A percentile compares a stretch with the other conserved stretches of the same genome.
These are phyloP conservation scores for Fusarium torreyae DNA, from an alignment of 2,329 filamentous ascomycete genomes.

Conservation along the genomic window DNA sequence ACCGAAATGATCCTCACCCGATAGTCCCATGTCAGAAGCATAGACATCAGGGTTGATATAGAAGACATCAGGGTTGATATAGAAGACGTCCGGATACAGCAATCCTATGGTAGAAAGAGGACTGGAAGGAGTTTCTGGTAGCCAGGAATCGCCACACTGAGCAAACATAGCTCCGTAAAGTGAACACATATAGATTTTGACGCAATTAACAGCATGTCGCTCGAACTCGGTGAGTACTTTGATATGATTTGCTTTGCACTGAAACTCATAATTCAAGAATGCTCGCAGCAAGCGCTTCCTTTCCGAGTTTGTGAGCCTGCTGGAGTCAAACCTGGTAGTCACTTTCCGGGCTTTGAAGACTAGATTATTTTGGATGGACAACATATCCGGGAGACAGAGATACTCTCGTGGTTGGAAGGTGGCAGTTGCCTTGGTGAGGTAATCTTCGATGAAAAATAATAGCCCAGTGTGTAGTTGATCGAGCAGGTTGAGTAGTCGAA, in stretches of 20 bases:
- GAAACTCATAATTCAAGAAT: slow-evolving; percentile 29
- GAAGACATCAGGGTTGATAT: slow-evolving; percentile 14
- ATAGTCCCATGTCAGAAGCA: slow-evolving; percentile 4
- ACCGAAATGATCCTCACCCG: not conserved
- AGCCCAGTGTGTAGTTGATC: slow-evolving; percentile 19
- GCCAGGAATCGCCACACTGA: slow-evolving; percentile 28
- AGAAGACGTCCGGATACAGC: slow-evolving; percentile 27
- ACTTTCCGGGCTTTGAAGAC: slow-evolving; percentile 19
- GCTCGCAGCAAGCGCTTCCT: slow-evolving; percentile 23
- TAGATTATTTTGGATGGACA: not conserved
- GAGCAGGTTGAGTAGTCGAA: slow-evolving; percentile 6
- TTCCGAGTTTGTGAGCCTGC: slow-evolving; percentile 9
- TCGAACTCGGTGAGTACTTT: not conserved
- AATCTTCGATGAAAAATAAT: slow-evolving; percentile 33
- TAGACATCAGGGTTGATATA: slow-evolving; percentile 9
- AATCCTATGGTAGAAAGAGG: not conserved
- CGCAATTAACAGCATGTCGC: slow-evolving; percentile 13
- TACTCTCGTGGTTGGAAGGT: slow-evolving; percentile 33
- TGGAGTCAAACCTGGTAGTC: slow-evolving; percentile 14
- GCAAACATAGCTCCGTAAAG: slow-evolving; percentile 35
- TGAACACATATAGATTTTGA: slow-evolving; percentile 12
- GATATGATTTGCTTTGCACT: not conserved
- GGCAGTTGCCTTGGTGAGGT: slow-evolving; percentile 35
- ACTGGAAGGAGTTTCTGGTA: slow-evolving; percentile 6
- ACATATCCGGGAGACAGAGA: slow-evolving; percentile 22